Evolutionary conservation across 805 yeast genomes (phyloP).

Genomic region (Saccharomycopsis babjevae): DNA sequence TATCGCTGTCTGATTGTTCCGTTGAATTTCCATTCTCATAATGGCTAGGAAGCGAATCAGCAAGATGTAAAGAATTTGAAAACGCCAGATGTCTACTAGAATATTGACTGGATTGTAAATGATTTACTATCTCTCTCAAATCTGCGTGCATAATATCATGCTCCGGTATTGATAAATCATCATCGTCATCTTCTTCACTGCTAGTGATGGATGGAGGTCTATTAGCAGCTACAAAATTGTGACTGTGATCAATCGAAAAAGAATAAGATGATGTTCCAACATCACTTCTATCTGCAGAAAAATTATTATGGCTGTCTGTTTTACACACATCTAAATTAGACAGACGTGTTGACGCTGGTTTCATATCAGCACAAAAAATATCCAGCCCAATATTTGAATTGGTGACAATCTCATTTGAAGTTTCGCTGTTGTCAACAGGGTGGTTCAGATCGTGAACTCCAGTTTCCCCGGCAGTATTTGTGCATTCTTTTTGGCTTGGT

Average conservation of each 20-base stretch:
- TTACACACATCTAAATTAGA: neutral
- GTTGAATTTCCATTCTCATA: neutral
- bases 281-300: neutral
- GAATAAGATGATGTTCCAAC: neutral
- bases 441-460: neutral
- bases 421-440: no score
- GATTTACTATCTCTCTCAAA: neutral
- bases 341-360: neutral
- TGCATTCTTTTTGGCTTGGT: neutral
- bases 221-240: neutral
- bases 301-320: neutral
- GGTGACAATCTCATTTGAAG: no score
- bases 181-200: neutral
- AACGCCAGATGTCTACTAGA: neutral
- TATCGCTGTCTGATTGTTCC: neutral
- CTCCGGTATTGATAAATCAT: neutral
- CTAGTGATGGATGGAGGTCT: neutral
- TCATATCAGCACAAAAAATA: neutral
- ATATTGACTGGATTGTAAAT: neutral
- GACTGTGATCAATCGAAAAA: neutral
- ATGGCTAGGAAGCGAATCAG: neutral
- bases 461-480: neutral
- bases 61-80: neutral
- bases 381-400: neutral
- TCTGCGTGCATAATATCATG: neutral